Evolutionary conservation across 2,329 filamentous ascomycete species (phyloP), one percentile per base, ranked within the genome.

Genomic region (Aschersonia sp.): DNA sequence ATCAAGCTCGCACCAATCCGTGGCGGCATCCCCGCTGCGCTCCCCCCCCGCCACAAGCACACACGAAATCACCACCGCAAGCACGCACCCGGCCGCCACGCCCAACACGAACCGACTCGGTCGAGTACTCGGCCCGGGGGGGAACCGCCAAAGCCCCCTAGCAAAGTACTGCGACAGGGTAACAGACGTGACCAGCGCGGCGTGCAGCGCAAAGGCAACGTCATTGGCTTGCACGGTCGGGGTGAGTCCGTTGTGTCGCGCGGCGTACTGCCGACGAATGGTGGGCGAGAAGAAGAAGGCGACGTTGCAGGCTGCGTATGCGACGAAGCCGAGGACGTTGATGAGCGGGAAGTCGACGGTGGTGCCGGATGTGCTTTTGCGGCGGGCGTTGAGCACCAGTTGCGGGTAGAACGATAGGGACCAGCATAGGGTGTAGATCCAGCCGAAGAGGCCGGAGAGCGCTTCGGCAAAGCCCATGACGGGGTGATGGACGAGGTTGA

Each of bases 381-480:
- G 82, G 31, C 71, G 72, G 62, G 74, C 83, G 72, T 96, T 97
- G 52, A 88, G 75, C 51, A 94, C 67, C 5, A 85, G 80, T 62
- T 97, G 92, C 1, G 91, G 89, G 63, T 97, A 97, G 69, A 96
- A 97, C 12, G 88, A 94, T 12, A 82, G 68, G 9, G 85, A 91
- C 91, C 91, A 92, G 64, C 77, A 80, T 45, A 81, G 53, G 53
- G 78, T 82, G 65, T 89, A 89, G 59, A 82, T 67, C 84, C 85
- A 89, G 63, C 85, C 85, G 56, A 85, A 77, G 32, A 84, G 59
- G 59, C 70, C 74, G 46, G 75, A 80, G 20, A 78, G 47, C 49
- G 71, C 56, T 31, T 61, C 55, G 50, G 80, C 70, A 53, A 77
- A 68, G 47, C 60, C 50, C 52, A 54, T 51, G 20, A 20, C 20